phyloP scores from a whole-genome alignment of 192 early-diverging fungal genomes.

The Gonapodya sp. region DNA sequence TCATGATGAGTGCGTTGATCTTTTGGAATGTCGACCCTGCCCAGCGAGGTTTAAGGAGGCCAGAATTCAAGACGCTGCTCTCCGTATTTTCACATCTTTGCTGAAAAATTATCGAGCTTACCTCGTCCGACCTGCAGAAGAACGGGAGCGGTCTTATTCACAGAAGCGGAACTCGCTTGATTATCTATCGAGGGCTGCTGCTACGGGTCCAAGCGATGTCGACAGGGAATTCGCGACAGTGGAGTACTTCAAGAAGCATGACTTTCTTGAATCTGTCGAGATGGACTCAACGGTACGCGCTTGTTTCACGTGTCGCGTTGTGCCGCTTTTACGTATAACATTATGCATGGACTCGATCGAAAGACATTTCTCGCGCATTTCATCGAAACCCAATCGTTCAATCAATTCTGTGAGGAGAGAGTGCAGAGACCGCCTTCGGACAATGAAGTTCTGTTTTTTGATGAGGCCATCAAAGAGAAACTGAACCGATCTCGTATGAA shows the following conservation, averaged over 20 bases:
- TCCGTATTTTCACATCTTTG: constrained; percentile 68
- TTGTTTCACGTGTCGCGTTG: too few relatives aligned
- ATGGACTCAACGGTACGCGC: constrained; percentile 34
- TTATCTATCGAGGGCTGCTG: neutral
- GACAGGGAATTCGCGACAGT: neutral
- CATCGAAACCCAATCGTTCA: constrained; percentile 65
- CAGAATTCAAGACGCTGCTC: constrained; percentile 52
- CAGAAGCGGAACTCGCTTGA: constrained; percentile 17
- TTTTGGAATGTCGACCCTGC: constrained; percentile 35
- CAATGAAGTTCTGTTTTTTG: constrained; percentile 68
- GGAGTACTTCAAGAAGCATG: constrained; percentile 50
- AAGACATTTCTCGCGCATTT: constrained; percentile 54
- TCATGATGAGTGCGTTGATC: constrained; percentile 29
- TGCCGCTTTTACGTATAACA: too few relatives aligned
- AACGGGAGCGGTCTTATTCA: constrained; percentile 16
- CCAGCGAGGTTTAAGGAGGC: constrained; percentile 57
- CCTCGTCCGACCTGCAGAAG: constrained; percentile 27
- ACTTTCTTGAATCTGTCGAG: constrained; percentile 46
- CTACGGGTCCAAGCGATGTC: constrained; percentile 7
- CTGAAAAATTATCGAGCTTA: constrained; percentile 58
- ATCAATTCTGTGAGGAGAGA: constrained; percentile 66
- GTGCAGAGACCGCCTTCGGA: constrained; percentile 49
- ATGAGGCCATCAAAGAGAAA: constrained; percentile 72
- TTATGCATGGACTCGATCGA: too few relatives aligned
- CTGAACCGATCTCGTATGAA: constrained; percentile 65